Percentiles rank a stretch among this genome's conserved stretches.
These are phyloP conservation scores for Ustilago vetiveriae DNA, from an alignment of 1,284 basidiomycete genomes.

Conservation along the genomic window DNA sequence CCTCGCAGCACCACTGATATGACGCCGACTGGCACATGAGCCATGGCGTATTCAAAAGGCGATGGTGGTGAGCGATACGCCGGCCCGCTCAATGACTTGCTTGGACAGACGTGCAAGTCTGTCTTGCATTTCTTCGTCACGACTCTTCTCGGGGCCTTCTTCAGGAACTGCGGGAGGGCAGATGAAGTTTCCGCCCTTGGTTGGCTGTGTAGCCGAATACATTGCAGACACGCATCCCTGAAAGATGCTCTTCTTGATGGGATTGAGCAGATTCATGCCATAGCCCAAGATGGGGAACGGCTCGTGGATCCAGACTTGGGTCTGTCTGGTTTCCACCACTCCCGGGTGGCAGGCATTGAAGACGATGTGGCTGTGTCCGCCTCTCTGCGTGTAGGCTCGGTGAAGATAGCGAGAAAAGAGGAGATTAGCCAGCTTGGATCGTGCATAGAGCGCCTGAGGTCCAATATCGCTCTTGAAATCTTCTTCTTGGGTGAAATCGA, in stretches of 20 bases:
- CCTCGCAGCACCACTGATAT: too few species aligned
- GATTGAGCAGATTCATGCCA: slow-evolving; percentile 30
- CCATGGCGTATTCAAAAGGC: slow-evolving; percentile 2
- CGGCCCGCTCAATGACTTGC: slow-evolving; percentile 23
- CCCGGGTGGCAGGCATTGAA: slow-evolving; percentile 36
- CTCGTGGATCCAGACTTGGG: slow-evolving; percentile 31
- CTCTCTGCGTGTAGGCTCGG: slow-evolving; percentile 10
- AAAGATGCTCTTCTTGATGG: slow-evolving; percentile 40
- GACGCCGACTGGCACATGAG: too few species aligned
- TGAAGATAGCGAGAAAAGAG: slow-evolving; percentile 25
- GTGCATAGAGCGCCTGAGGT: slow-evolving; percentile 15
- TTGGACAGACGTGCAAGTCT: slow-evolving; percentile 18
- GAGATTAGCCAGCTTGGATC: slow-evolving; percentile 26
- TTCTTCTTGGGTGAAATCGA: slow-evolving; percentile 6
- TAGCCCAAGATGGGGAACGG: slow-evolving; percentile 34
- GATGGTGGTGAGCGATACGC: slow-evolving; percentile 19
- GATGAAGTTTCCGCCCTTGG: slow-evolving; percentile 30
- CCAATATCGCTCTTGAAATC: slow-evolving; percentile 27
- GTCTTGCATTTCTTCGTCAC: slow-evolving; percentile 30
- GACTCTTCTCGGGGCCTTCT: slow-evolving; percentile 19
- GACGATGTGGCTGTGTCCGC: slow-evolving; percentile 13
- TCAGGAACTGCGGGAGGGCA: slow-evolving; percentile 27
- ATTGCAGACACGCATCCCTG: slow-evolving; percentile 32
- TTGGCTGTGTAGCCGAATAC: slow-evolving; percentile 27
- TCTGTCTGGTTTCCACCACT: slow-evolving; percentile 28